Base-by-base conservation (phyloP, 345 rosid genomes). In the Aquilaria sinensis region DNA sequence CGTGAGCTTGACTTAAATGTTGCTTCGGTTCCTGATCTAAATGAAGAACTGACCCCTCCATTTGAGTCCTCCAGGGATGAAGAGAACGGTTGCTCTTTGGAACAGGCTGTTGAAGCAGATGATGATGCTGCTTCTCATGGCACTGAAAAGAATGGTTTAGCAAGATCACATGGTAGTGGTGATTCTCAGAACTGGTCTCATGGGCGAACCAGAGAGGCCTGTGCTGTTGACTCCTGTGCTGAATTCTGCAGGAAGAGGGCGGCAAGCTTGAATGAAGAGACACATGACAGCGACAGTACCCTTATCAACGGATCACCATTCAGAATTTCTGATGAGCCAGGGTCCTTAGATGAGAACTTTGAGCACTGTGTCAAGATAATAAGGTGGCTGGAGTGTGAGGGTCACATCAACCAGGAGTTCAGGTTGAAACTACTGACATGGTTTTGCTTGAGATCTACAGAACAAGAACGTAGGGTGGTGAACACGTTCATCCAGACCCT, bases 391-490 rank as follows among this genome's bases (percentile, higher is more conserved):
- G 99, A 95, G 78, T 75, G 96, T 23, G 89, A 70, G 66, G 96
- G 96, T 53, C 83, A 85, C 67, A 85, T 95, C 2, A 71, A 81
- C 56, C 86, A 74, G 75, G 87, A 83, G 47, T 95, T 95, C 72
- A 84, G 99, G 74, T 67, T 89, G 70, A 95, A 81, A 70, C 78
- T 95, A 78, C 70, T 95, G 58, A 91, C 99, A 46, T 95, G 99
- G 99, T 95, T 82, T 77, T 85, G 99, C 76, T 68, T 91, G 74
- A 76, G 92, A 72, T 89, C 99, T 10, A 84, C 87, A 0, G 85
- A 78, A 48, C 96, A 84, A 62, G 96, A 95, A 67, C 89, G 97
- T 12, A 78, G 97, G 53, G 93, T 95, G 64, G 96, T 95, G 64
- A 85, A 81, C 68, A 84, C 92, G 37, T 95, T 91, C 67, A 83